These are phyloP conservation scores for Theobroma cacao DNA, from an alignment of 345 rosid genomes.

Conservation along the genomic window DNA sequence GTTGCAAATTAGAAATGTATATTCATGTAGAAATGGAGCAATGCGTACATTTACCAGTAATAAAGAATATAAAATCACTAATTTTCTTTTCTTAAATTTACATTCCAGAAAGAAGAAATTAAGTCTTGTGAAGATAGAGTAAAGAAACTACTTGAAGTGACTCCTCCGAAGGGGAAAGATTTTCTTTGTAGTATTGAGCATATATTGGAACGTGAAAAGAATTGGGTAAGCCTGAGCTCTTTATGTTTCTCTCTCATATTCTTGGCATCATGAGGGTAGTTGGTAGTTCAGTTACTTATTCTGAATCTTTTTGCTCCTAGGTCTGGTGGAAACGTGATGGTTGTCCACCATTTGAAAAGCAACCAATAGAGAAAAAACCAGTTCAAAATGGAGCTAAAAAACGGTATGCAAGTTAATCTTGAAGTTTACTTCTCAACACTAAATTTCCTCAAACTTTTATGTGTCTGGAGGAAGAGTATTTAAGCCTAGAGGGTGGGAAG, in stretches of 20 bases:
- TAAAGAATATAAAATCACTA: background rate
- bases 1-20: background rate
- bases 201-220: slow-evolving; percentile 89
- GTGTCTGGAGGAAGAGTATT: background rate
- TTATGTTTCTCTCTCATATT: slow-evolving; percentile 3
- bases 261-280: slow-evolving; percentile 7
- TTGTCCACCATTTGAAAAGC: slow-evolving; percentile 94
- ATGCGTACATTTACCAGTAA: background rate
- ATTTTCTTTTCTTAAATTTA: background rate
- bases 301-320: slow-evolving; percentile 35
- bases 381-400: slow-evolving; percentile 63
- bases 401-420: slow-evolving; percentile 46
- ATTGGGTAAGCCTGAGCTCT: slow-evolving; percentile 62
- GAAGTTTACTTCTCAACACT: background rate
- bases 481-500: background rate
- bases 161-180: slow-evolving; percentile 92
- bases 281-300: slow-evolving; percentile 7
- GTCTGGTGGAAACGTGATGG: slow-evolving; percentile 99
- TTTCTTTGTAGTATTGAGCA: slow-evolving; percentile 84
- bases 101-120: slow-evolving; percentile 77
- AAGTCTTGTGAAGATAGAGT: slow-evolving; percentile 84
- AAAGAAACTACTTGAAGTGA: slow-evolving; percentile 80
- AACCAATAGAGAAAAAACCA: slow-evolving; percentile 62
- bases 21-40: background rate
- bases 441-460: background rate